phyloP scores from a whole-genome alignment of 176 grass and related monocot genomes.

The Cenchrus fungigraminus region DNA sequence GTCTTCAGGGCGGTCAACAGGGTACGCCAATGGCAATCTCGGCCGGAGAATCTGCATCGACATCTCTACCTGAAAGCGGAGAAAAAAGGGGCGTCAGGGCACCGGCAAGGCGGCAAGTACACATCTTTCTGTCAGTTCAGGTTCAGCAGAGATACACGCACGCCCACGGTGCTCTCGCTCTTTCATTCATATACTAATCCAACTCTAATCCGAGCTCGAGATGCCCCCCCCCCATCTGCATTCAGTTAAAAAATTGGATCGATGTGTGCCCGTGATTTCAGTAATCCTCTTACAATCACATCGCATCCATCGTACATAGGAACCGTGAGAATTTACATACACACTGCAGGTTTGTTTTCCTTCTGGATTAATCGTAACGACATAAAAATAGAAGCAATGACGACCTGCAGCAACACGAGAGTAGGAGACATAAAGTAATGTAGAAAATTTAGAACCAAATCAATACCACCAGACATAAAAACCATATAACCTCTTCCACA shows the following conservation, averaged over 20 bases:
- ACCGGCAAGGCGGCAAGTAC: slow-evolving; percentile 24
- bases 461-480: too few species aligned
- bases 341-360: too few species aligned
- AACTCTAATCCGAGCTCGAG: neutral
- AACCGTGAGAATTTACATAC: too few species aligned
- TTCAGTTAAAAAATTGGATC: neutral
- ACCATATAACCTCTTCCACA: too few species aligned
- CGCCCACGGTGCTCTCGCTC: neutral
- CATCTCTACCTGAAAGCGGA: slow-evolving; percentile 49
- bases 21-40: neutral
- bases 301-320: too few species aligned
- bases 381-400: too few species aligned
- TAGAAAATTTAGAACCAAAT: too few species aligned
- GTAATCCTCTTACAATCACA: too few species aligned
- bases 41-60: slow-evolving; percentile 52
- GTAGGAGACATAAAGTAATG: too few species aligned
- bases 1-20: slow-evolving; percentile 50
- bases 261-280: too few species aligned
- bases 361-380: too few species aligned
- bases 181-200: neutral
- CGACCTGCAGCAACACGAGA: too few species aligned
- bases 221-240: neutral
- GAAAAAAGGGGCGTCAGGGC: neutral
- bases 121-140: slow-evolving; percentile 34
- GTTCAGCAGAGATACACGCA: neutral